Base-by-base conservation (phyloP, 1,139 yeast genomes). In the Saccharomyces hybrid region DNA sequence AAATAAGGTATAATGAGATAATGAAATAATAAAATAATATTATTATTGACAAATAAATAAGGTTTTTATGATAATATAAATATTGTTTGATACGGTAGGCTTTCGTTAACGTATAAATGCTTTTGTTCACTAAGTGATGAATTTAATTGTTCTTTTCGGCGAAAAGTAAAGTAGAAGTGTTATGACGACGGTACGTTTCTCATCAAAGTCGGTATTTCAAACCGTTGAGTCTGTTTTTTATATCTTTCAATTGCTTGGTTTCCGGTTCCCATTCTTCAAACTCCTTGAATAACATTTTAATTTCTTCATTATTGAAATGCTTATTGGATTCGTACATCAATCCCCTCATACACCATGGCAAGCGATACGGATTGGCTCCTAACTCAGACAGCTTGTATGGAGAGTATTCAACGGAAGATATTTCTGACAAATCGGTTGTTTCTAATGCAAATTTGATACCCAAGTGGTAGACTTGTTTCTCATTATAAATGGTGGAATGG, bases 311-410 rank as follows among this genome's bases (percentile, higher is more conserved):
- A 48, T 84, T 78, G 53, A 74, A 49, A 63, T 73, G 61, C 52
- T 66, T 61, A 52, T 66, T 53, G 56, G 79, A 71, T 66, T 90
- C 85, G 61, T 81, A 78, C 38, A 90, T 72, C 48, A 91, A 72
- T 0, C 97, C 97, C 49, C 97, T 75, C 71, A 89, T 79, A 64
- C 95, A 87, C 97, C 97, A 91, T 0, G 98, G 98, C 38, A 91
- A 73, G 53, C 88, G 81, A 65, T 81, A 91, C 0, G 97, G 97
- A 69, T 91, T 90, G 49, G 80, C 73, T 1, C 89, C 89, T 9
- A 85, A 66, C 54, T 76, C 80, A 5, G 82, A 78, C 50, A 84
- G 75, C 56, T 83, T 82, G 63, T 81, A 83, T 51, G 85, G 85
- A 61, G 76, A 81, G 61, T 81, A 78, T 57, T 75, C 78, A 0